phyloP scores from a whole-genome alignment of 768 basidiomycete genomes.

The Macrolepiota dolichaula region DNA sequence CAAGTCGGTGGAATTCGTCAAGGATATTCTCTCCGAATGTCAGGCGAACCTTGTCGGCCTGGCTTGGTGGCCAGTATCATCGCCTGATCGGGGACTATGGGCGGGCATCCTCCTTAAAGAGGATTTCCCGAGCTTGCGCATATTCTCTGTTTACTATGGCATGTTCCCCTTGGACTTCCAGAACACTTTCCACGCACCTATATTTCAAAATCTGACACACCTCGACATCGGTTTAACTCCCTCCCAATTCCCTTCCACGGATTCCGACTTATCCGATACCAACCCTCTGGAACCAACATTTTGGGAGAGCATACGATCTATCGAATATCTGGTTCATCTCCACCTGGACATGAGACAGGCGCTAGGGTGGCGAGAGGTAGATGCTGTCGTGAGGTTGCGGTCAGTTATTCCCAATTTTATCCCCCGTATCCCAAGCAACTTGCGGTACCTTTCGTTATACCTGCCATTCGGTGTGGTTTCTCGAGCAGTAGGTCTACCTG shows the following conservation, averaged over 20 bases:
- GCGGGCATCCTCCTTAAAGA: background rate
- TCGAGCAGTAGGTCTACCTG: background rate
- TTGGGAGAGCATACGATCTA: background rate
- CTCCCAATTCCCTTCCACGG: background rate
- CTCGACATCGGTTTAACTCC: background rate
- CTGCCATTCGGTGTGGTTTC: background rate
- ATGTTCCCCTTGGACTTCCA: background rate
- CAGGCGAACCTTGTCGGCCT: background rate
- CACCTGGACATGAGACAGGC: background rate
- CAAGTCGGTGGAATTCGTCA: background rate
- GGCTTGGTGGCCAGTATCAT: background rate
- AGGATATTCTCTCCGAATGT: background rate
- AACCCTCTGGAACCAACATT: background rate
- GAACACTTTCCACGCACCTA: background rate
- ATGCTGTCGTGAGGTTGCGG: background rate
- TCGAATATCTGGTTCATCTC: background rate
- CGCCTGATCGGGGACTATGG: background rate
- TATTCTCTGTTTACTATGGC: background rate
- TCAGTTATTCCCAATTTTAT: background rate
- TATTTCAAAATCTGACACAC: constrained; percentile 3
- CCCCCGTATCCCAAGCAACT: background rate
- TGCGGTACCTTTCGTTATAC: background rate
- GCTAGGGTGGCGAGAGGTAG: background rate
- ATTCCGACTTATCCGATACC: background rate
- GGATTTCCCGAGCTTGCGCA: background rate